phyloP scores from a whole-genome alignment of 2,329 filamentous ascomycete species.

The Calycina herbarum region DNA sequence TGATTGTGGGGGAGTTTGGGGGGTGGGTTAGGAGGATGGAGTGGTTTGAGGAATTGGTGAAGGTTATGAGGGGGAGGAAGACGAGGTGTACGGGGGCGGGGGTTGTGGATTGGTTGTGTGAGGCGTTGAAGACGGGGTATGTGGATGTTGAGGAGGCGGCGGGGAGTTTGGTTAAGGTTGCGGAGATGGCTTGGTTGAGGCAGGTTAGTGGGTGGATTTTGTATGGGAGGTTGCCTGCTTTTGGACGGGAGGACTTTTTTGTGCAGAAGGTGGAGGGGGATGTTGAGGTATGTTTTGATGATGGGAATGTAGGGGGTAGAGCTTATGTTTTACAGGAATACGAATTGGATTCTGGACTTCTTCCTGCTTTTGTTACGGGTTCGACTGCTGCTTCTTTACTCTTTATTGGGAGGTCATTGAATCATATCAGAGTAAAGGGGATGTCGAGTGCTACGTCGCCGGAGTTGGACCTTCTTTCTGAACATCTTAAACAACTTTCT shows the following conservation, averaged over 20 bases:
- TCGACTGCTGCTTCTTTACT: conserved; percentile 79
- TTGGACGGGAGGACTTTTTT: conserved; percentile 85
- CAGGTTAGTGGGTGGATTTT: conserved; percentile 89
- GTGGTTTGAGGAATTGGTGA: conserved; percentile 76
- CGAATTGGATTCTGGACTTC: conserved; percentile 55
- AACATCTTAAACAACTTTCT: conserved; percentile 69
- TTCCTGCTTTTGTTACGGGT: conserved; percentile 77
- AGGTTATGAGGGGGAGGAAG: conserved; percentile 59
- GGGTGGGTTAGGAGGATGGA: conserved; percentile 81
- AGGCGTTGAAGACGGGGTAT: conserved; percentile 84
- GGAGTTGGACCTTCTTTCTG: conserved; percentile 62
- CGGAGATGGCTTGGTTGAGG: conserved; percentile 88
- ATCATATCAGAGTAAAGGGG: conserved; percentile 69
- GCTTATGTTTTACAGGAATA: conserved; percentile 51
- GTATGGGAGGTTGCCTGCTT: conserved; percentile 78
- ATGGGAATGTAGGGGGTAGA: not conserved
- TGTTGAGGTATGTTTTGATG: conserved; percentile 35
- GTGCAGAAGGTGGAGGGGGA: conserved; percentile 52
- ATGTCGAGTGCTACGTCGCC: conserved; percentile 43
- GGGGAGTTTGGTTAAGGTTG: conserved; percentile 68
- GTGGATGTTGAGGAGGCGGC: conserved; percentile 79
- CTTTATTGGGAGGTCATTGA: conserved; percentile 86
- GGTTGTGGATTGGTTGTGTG: conserved; percentile 74
- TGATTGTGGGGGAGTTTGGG: conserved; percentile 80
- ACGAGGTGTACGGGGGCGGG: conserved; percentile 62